Percentiles rank a stretch among this genome's conserved stretches.
These are phyloP conservation scores for Ophiostoma perfectum DNA, from an alignment of 2,329 filamentous ascomycete genomes.

Conservation along the genomic window DNA sequence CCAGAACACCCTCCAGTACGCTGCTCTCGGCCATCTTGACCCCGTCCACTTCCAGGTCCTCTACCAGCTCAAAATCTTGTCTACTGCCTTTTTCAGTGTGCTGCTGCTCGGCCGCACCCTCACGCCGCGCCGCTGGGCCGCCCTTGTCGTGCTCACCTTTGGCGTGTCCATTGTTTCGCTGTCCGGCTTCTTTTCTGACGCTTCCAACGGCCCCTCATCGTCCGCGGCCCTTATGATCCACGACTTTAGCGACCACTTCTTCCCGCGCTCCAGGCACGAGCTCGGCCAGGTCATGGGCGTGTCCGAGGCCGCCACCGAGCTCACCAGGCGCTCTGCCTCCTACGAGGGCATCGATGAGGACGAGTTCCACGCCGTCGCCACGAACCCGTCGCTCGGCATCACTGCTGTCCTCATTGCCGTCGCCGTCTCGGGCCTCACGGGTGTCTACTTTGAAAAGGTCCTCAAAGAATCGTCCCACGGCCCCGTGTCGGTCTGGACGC, in stretches of 20 bases:
- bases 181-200: conserved; percentile 64
- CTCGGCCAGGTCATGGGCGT: conserved; percentile 58
- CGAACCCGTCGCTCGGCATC: conserved; percentile 77
- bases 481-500: conserved; percentile 78
- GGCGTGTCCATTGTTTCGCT: conserved; percentile 84
- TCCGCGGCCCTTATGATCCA: conserved; percentile 50
- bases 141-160: conserved; percentile 70
- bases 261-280: conserved; percentile 74
- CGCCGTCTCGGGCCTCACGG: conserved; percentile 74
- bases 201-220: conserved; percentile 33
- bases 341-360: conserved; percentile 81
- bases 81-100: conserved; percentile 82
- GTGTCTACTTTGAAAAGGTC: conserved; percentile 86
- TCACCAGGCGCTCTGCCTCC: conserved; percentile 68
- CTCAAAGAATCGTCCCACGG: conserved; percentile 70
- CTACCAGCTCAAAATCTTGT: conserved; percentile 91
- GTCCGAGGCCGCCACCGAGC: conserved; percentile 45
- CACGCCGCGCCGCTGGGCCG: conserved; percentile 69
- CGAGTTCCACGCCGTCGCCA: conserved; percentile 46
- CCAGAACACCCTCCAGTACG: conserved; percentile 90
- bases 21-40: conserved; percentile 84
- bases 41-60: conserved; percentile 90
- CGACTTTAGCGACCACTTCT: conserved; percentile 61
- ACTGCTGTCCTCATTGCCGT: conserved; percentile 73
- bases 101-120: conserved; percentile 67